Conservation (phyloP, 495 filamentous ascomycete genomes). For the Sabuloglossum arenarium region DNA sequence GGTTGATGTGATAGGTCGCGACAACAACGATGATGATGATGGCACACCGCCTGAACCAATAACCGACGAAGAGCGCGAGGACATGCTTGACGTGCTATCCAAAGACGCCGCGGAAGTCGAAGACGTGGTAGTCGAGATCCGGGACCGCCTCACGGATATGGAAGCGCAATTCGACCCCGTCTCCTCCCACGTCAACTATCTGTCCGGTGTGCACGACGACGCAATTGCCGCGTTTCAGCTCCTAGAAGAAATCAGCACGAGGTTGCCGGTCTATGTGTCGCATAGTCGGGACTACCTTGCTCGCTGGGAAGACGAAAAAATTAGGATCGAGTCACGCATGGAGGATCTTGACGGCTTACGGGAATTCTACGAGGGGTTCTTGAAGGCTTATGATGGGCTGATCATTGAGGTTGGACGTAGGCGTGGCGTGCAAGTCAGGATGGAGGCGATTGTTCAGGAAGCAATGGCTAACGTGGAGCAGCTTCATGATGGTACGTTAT, state of each 20-base stretch:
- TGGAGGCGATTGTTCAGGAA: constrained; percentile 52
- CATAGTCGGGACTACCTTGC: constrained; percentile 48
- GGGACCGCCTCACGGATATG: constrained; percentile 54
- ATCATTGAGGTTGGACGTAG: constrained; percentile 65
- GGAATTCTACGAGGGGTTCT: constrained; percentile 64
- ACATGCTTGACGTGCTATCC: constrained; percentile 65
- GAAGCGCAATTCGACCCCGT: constrained; percentile 41
- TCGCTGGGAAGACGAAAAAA: constrained; percentile 56
- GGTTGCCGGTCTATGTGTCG: constrained; percentile 44
- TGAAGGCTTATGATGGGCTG: constrained; percentile 63
- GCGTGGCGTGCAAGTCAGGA: constrained; percentile 43
- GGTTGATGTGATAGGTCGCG: constrained; percentile 24
- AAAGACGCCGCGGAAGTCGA: constrained; percentile 76
- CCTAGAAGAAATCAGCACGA: constrained; percentile 43
- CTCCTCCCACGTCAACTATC: constrained; percentile 30
- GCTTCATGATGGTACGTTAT: constrained; percentile 35
- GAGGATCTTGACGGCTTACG: constrained; percentile 51
- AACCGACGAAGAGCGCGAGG: constrained; percentile 49
- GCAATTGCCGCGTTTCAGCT: constrained; percentile 38
- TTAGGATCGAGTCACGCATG: constrained; percentile 41
- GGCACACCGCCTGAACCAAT: constrained; percentile 44
- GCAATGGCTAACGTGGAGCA: constrained; percentile 48
- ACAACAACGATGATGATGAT: constrained; percentile 30
- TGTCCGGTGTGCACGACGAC: constrained; percentile 24
- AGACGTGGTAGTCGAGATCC: constrained; percentile 71